Evolutionary conservation across 495 filamentous ascomycete species (phyloP).

Genomic region (Aspergillus coremiiformis): DNA sequence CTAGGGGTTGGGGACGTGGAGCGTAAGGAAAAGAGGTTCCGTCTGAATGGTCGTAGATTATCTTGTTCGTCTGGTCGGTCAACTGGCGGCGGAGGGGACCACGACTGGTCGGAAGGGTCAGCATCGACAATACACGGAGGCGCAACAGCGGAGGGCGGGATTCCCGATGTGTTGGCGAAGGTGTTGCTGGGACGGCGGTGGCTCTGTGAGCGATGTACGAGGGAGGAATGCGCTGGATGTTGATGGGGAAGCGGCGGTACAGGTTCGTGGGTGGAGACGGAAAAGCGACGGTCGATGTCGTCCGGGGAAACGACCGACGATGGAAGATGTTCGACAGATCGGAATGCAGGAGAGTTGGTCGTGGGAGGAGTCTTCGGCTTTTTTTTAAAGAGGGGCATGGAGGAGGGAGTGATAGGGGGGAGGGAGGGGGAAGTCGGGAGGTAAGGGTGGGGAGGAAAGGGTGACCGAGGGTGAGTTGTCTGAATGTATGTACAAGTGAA

Average conservation of each 20-base stretch:
- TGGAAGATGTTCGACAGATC: constrained; percentile 30
- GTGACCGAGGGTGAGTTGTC: not conserved
- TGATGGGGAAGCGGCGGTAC: constrained; percentile 4
- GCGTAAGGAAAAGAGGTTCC: constrained; percentile 19
- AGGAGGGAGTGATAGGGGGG: constrained; percentile 3
- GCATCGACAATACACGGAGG: constrained; percentile 14
- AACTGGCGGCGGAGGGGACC: constrained; percentile 8
- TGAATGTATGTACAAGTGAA: too few relatives aligned
- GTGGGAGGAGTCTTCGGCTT: constrained; percentile 22
- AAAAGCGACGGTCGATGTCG: constrained; percentile 11
- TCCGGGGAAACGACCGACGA: constrained; percentile 13
- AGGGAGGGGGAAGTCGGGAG: not conserved
- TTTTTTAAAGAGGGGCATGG: constrained; percentile 30
- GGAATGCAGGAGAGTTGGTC: constrained; percentile 20
- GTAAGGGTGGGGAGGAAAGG: not conserved
- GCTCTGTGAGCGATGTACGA: constrained; percentile 25
- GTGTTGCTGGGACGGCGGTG: constrained; percentile 17
- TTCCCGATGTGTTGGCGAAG: constrained; percentile 9
- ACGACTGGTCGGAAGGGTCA: constrained; percentile 17
- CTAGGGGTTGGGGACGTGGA: constrained; percentile 9
- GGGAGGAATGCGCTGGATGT: constrained; percentile 13
- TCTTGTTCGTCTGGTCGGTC: constrained; percentile 12
- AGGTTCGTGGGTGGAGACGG: constrained; percentile 16
- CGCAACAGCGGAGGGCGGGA: constrained; percentile 7
- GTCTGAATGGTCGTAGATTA: constrained; percentile 13